Percentiles rank a stretch among this genome's conserved stretches.
Evolutionary conservation across 768 basidiomycete genomes (phyloP).

Genomic region (Tylopilus felleus): DNA sequence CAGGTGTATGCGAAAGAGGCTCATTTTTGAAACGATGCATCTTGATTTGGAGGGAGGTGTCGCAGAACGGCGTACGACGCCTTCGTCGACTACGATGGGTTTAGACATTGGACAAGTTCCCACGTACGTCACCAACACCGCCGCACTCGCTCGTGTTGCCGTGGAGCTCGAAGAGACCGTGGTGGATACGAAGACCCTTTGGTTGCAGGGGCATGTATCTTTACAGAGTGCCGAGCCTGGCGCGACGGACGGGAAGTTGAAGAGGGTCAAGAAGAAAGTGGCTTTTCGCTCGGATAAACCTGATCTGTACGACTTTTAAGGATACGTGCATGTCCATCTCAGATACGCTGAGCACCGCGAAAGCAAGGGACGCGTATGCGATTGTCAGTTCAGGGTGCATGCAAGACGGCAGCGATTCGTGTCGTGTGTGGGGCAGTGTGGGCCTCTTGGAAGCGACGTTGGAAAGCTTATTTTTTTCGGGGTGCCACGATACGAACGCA

Average conservation of each 20-base stretch:
- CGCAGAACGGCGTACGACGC: conserved; percentile 65
- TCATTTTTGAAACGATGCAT: conserved; percentile 90
- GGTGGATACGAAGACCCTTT: not conserved
- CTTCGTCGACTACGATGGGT: conserved; percentile 32
- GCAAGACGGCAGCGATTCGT: not conserved
- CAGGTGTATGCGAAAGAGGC: conserved; percentile 82
- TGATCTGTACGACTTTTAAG: conserved; percentile 73
- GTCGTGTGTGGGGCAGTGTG: not conserved
- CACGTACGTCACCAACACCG: conserved; percentile 19
- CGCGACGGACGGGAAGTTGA: conserved; percentile 22
- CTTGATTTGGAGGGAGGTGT: conserved; percentile 85
- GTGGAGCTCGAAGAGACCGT: conserved; percentile 42
- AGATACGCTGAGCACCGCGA: not conserved
- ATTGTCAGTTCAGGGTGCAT: not conserved
- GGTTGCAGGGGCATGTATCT: conserved; percentile 6
- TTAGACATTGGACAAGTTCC: conserved; percentile 18
- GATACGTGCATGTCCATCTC: not conserved
- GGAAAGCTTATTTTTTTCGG: conserved; percentile 2
- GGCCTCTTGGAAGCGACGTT: not conserved
- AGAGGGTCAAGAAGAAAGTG: conserved; percentile 62
- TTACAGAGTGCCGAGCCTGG: conserved; percentile 9
- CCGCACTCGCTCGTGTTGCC: conserved; percentile 37
- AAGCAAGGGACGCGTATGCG: not conserved
- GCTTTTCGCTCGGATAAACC: conserved; percentile 64
- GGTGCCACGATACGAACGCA: conserved; percentile 1